Percentiles rank a stretch among this genome's conserved stretches.
Conservation (phyloP, 2,329 filamentous ascomycete genomes). For the Alternaria gansuensis region DNA sequence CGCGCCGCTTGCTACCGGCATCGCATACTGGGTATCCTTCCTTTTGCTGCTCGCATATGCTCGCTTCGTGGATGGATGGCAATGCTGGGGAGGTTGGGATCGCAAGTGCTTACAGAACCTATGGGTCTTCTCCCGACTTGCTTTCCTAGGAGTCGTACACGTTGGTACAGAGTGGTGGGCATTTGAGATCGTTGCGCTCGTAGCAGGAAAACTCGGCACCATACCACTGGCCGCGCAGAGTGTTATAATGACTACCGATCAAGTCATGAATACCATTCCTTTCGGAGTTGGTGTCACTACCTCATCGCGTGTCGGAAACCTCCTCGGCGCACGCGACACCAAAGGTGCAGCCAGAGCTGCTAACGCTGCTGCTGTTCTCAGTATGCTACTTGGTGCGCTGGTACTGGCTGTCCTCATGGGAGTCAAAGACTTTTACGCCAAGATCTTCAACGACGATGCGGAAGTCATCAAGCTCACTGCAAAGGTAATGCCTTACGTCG, state of each 20-base stretch:
- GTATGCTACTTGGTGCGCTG: conserved; percentile 71
- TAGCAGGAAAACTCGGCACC: conserved; percentile 80
- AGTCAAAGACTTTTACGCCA: conserved; percentile 76
- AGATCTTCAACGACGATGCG: conserved; percentile 81
- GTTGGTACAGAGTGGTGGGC: conserved; percentile 96
- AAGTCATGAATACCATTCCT: conserved; percentile 84
- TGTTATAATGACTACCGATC: conserved; percentile 89
- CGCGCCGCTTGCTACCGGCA: conserved; percentile 81
- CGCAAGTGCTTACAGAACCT: conserved; percentile 72
- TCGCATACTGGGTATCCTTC: conserved; percentile 88
- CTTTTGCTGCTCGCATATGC: conserved; percentile 77
- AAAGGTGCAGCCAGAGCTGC: conserved; percentile 74
- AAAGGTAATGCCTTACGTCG: conserved; percentile 83
- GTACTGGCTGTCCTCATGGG: conserved; percentile 75
- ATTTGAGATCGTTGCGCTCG: conserved; percentile 87
- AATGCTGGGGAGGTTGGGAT: conserved; percentile 82
- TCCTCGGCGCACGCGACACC: conserved; percentile 74
- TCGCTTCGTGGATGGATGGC: conserved; percentile 72
- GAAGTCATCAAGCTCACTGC: conserved; percentile 76
- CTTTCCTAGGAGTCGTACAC: conserved; percentile 78
- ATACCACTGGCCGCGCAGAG: conserved; percentile 81
- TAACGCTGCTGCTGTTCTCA: conserved; percentile 77
- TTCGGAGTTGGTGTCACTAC: conserved; percentile 87
- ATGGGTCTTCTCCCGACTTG: conserved; percentile 75
- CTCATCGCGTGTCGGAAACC: conserved; percentile 79